phyloP scores from a whole-genome alignment of 257 asterid genomes.

The Solanum pinnatisectum region DNA sequence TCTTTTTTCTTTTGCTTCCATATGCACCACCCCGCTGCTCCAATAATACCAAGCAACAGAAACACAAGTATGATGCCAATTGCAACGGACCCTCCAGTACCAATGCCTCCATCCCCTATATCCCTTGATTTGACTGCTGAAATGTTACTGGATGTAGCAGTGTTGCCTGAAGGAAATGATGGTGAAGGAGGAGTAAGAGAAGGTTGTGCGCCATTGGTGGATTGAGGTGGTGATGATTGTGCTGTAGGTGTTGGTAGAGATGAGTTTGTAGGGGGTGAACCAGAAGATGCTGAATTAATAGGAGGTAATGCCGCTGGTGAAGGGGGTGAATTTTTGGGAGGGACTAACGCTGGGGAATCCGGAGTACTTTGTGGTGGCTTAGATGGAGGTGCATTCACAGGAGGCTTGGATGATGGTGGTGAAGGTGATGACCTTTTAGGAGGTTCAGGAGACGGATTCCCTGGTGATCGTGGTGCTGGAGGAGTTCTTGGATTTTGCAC shows the following conservation, averaged over 20 bases:
- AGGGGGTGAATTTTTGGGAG: constrained; percentile 37
- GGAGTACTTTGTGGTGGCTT: constrained; percentile 12
- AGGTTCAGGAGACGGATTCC: constrained; percentile 8
- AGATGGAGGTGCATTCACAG: constrained; percentile 28
- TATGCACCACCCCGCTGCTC: constrained; percentile 35
- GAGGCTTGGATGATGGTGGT: constrained; percentile 18
- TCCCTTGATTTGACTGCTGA: constrained; percentile 30
- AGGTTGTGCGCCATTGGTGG: not conserved
- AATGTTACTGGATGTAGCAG: constrained; percentile 9
- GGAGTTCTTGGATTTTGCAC: constrained; percentile 4
- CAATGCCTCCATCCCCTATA: constrained; percentile 27
- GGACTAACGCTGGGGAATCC: constrained; percentile 19
- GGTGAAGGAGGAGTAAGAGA: constrained; percentile 35
- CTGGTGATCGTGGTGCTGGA: constrained; percentile 3
- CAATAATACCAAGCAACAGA: constrained; percentile 48
- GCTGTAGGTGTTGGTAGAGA: constrained; percentile 1
- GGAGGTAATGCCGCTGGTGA: constrained; percentile 9
- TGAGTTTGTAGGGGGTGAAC: constrained; percentile 1
- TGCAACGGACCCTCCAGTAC: constrained; percentile 42
- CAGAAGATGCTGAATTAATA: not conserved
- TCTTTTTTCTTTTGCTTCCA: constrained; percentile 61
- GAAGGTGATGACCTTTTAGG: constrained; percentile 33
- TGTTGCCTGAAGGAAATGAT: constrained; percentile 25
- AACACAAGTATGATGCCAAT: constrained; percentile 28
- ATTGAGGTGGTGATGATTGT: constrained; percentile 4